Evolutionary conservation across 345 rosid species (phyloP).

Genomic region (Salix purpurea): DNA sequence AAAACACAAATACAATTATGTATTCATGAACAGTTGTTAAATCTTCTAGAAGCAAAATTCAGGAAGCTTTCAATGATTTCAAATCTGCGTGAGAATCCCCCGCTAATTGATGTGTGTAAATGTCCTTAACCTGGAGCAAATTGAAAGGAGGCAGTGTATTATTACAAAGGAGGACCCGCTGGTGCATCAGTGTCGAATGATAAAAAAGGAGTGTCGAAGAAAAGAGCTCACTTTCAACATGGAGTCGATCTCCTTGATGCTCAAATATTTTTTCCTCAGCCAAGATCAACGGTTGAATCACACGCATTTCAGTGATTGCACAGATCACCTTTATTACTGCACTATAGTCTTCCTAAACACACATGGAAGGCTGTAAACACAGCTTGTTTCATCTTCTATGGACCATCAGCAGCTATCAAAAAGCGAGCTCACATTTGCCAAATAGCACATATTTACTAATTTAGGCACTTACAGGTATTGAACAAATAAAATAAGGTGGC

Average conservation of each 20-base stretch:
- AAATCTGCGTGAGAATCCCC: constrained; percentile 2
- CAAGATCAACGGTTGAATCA: too few species aligned
- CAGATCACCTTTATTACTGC: not conserved
- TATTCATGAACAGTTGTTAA: too few species aligned
- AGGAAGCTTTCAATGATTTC: constrained; percentile 8
- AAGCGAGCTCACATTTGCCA: not conserved
- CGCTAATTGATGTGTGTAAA: not conserved
- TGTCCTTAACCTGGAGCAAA: not conserved
- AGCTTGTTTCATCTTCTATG: too few species aligned
- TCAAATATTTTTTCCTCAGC: not conserved
- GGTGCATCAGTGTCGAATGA: constrained; percentile 14
- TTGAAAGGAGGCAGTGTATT: not conserved
- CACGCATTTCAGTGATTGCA: not conserved
- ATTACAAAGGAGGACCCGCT: not conserved
- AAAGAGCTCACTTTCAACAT: not conserved
- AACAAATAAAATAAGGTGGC: constrained; percentile 17
- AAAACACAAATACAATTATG: too few species aligned
- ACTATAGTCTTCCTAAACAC: constrained; percentile 6
- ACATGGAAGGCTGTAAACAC: too few species aligned
- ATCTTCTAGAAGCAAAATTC: not conserved
- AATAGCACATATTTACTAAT: not conserved
- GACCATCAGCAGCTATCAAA: not conserved
- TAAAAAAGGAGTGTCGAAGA: constrained; percentile 6
- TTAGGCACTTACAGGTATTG: constrained; percentile 11
- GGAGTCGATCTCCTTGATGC: not conserved